Evolutionary conservation across 2,329 filamentous ascomycete genomes (phyloP), one percentile per base, ranked within the genome.

Genomic region (Botrytis deweyae): DNA sequence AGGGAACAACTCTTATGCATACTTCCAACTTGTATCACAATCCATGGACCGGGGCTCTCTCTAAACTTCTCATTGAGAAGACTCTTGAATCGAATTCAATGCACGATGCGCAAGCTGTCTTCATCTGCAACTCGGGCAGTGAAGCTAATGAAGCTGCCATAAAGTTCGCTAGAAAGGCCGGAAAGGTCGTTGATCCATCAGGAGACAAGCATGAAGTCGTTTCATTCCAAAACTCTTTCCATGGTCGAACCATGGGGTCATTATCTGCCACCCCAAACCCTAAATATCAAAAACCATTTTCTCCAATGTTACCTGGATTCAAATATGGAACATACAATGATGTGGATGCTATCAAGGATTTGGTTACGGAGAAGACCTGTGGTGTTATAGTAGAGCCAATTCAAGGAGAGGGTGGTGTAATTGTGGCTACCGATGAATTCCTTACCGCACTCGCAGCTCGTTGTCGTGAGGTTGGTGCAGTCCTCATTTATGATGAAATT

Each of bases 61-160:
- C 94, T 76, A 91, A 96, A 82, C 86, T 94, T 38, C 88, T 99
- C 38, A 89, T 99, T 49, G 88, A 95, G 79, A 91, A 92, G 83
- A 99, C 96, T 0, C 83, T 88, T 72, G 89, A 91, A 79, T 91
- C 92, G 0, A 94, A 94, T 59, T 92, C 88, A 77, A 97, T 98
- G 92, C 89, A 92, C 78, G 89, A 92, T 80, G 94, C 92, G 29
- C 86, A 88, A 33, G 89, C 93, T 73, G 94, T 93, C 3, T 99
- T 99, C 81, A 88, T 99, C 77, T 97, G 94, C 86, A 99, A 99
- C 85, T 98, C 95, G 6, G 96, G 96, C 74, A 93, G 93, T 75
- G 96, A 99, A 84, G 96, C 96, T 81, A 99, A 99, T 83, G 96
- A 99, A 85, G 96, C 95, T 1, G 96, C 95, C 52, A 92, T 99